Evolutionary conservation across 148 eudicot species (phyloP).

Genomic region (Dysphania ambrosioides): DNA sequence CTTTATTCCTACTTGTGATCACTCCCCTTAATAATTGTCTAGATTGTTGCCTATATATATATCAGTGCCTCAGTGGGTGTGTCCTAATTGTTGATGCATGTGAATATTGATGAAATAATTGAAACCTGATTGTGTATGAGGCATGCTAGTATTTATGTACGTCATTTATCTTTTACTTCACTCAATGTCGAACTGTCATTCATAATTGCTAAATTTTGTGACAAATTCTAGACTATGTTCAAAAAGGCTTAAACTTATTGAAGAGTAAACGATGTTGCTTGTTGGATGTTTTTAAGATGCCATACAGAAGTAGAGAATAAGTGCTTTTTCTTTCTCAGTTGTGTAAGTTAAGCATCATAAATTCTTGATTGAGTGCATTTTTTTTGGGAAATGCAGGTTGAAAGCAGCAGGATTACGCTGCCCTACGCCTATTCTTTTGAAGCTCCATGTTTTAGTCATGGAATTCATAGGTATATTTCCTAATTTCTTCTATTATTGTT

Average conservation of each 20-base stretch:
- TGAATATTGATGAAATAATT: neutral
- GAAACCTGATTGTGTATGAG: neutral
- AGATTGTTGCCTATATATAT: neutral
- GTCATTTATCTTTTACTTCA: neutral
- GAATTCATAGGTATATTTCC: conserved; percentile 76
- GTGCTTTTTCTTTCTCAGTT: neutral
- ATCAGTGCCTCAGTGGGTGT: neutral
- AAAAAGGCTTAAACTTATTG: neutral
- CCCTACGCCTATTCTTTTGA: conserved; percentile 67
- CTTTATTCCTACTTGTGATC: neutral
- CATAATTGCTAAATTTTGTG: neutral
- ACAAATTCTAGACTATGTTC: neutral
- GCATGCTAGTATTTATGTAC: neutral
- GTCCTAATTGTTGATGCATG: neutral
- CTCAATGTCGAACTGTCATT: neutral
- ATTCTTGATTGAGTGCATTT: neutral
- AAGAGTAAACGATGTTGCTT: neutral
- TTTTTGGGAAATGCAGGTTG: conserved; percentile 50
- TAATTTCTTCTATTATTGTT: too few species aligned
- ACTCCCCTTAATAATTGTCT: neutral
- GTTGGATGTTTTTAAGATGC: neutral
- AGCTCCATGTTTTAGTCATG: conserved; percentile 97
- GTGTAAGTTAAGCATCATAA: neutral
- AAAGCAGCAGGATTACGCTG: conserved; percentile 93
- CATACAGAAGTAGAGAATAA: neutral